phyloP scores from a whole-genome alignment of 257 asterid genomes.

The Eucommia ulmoides region DNA sequence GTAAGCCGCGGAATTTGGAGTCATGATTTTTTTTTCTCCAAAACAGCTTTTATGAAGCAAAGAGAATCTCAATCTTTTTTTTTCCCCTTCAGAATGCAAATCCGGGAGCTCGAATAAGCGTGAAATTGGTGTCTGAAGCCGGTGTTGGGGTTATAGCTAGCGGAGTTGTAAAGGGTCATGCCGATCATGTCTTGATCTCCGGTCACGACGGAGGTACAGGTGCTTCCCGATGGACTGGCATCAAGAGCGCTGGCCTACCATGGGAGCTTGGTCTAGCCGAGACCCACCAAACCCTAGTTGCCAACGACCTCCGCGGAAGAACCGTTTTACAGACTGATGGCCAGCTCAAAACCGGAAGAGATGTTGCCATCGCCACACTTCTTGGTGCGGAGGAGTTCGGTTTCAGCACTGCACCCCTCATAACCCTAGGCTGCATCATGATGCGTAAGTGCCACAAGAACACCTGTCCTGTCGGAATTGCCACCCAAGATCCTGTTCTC shows the following conservation, averaged over 20 bases:
- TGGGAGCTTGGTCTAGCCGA: conserved; percentile 99
- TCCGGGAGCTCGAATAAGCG: conserved; percentile 95
- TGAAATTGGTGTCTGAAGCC: conserved; percentile 97
- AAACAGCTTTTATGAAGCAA: too few relatives aligned
- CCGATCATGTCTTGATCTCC: conserved; percentile 91
- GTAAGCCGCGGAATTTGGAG: too few relatives aligned
- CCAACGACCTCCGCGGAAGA: conserved; percentile 97
- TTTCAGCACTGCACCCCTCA: conserved; percentile 97
- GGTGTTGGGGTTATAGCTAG: conserved; percentile 99
- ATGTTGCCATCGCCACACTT: conserved; percentile 93
- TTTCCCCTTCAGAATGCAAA: conserved; percentile 60
- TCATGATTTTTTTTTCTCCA: too few relatives aligned
- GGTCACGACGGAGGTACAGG: conserved; percentile 99
- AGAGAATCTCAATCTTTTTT: too few relatives aligned
- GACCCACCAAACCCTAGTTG: conserved; percentile 97
- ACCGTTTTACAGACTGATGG: conserved; percentile 94
- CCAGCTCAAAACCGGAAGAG: conserved; percentile 95
- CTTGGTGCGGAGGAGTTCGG: conserved; percentile 99
- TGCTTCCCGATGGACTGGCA: conserved; percentile 98
- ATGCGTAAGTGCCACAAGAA: conserved; percentile 98
- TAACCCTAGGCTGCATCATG: conserved; percentile 96
- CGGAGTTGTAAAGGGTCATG: conserved; percentile 98
- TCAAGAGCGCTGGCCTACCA: conserved; percentile 96
- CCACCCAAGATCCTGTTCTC: conserved; percentile 97
- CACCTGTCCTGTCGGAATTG: conserved; percentile 98